These are phyloP conservation scores for Trichoderma sp. DNA, from an alignment of 2,329 filamentous ascomycete species.

Conservation along the genomic window DNA sequence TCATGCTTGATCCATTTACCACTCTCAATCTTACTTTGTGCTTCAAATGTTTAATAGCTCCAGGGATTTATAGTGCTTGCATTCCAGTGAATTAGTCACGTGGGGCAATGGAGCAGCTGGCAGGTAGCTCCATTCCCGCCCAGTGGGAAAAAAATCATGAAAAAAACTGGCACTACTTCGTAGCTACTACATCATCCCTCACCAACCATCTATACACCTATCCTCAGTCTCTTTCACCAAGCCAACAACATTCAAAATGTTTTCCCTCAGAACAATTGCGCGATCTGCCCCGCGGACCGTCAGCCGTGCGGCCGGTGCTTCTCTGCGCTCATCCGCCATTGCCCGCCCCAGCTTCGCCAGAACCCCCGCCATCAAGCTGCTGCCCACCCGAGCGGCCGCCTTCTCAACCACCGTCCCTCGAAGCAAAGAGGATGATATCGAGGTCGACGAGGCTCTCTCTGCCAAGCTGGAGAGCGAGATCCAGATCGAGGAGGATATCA, in stretches of 20 bases:
- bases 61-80: slow-evolving; percentile 4
- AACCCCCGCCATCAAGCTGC: slow-evolving; percentile 39
- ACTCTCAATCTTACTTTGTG: neutral
- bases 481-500: slow-evolving; percentile 79
- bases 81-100: slow-evolving; percentile 14
- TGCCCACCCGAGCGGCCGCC: slow-evolving; percentile 48
- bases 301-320: slow-evolving; percentile 56
- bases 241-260: slow-evolving; percentile 50
- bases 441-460: slow-evolving; percentile 76
- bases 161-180: neutral
- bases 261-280: slow-evolving; percentile 66
- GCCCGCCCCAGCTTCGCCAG: slow-evolving; percentile 54
- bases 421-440: slow-evolving; percentile 39
- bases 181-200: slow-evolving; percentile 24
- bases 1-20: neutral
- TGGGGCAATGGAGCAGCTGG: neutral
- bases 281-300: slow-evolving; percentile 68
- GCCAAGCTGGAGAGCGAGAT: slow-evolving; percentile 86
- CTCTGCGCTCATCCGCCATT: slow-evolving; percentile 51
- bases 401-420: slow-evolving; percentile 44
- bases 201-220: slow-evolving; percentile 31
- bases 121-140: neutral
- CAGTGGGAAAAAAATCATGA: neutral
- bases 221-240: neutral
- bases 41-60: neutral